Conservation (phyloP, 2,329 filamentous ascomycete genomes). For the Conoideocrella luteorostrata region DNA sequence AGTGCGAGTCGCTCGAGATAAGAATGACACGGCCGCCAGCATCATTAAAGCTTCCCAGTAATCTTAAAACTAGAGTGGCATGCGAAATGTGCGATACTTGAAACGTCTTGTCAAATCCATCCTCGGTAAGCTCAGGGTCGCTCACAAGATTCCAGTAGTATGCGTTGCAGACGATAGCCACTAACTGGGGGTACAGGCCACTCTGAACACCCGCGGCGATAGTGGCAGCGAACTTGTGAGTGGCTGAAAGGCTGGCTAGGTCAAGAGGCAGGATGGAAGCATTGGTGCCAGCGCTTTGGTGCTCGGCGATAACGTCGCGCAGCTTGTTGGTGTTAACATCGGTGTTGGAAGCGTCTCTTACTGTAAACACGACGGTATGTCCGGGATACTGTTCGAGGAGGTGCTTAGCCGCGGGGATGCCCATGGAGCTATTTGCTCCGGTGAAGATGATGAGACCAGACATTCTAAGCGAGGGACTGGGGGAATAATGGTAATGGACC, state of each 20-base stretch:
- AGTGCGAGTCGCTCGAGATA: slow-evolving; percentile 6
- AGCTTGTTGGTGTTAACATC: background rate
- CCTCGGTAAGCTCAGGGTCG: slow-evolving; percentile 7
- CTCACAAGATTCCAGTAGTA: slow-evolving; percentile 10
- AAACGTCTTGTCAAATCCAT: slow-evolving; percentile 8
- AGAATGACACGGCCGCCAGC: slow-evolving; percentile 5
- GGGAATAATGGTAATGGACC: too few species aligned
- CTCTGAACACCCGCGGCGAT: slow-evolving; percentile 1
- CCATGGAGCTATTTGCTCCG: slow-evolving; percentile 10
- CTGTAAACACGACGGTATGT: slow-evolving; percentile 5
- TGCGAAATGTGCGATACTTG: slow-evolving; percentile 10
- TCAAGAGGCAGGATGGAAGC: slow-evolving; percentile 7
- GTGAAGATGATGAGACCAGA: slow-evolving; percentile 7
- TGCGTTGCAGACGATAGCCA: slow-evolving; percentile 9
- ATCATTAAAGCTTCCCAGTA: slow-evolving; percentile 4
- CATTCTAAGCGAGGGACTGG: too few species aligned
- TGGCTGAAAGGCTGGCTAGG: background rate
- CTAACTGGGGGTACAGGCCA: slow-evolving; percentile 4
- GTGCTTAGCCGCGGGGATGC: slow-evolving; percentile 5
- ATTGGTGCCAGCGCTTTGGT: background rate
- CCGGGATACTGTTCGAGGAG: slow-evolving; percentile 5
- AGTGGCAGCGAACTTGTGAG: slow-evolving; percentile 3
- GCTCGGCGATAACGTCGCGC: background rate
- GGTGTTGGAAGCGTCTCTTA: slow-evolving; percentile 2
- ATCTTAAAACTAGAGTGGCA: slow-evolving; percentile 1